Base-by-base conservation (phyloP, 2,329 filamentous ascomycete species). In the Aureobasidium sp. region DNA sequence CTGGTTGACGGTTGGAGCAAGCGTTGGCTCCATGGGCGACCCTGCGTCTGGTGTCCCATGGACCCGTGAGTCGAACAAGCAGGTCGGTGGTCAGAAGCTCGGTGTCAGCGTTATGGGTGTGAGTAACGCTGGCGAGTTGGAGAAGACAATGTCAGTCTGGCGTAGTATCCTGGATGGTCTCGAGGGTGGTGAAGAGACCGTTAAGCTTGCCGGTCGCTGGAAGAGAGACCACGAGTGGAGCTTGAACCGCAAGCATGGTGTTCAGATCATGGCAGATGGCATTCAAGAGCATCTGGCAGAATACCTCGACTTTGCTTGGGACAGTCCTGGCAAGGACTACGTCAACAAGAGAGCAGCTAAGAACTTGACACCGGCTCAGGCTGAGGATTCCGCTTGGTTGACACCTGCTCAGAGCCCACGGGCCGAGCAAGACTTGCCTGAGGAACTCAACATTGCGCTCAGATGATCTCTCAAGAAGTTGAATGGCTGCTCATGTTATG, bases 91-190 rank as follows among this genome's bases (percentile, higher is more conserved):
- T 13, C 67, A 70, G 32, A 80, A 80, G 63, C 73, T 86, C 1
- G 85, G 85, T 13, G 83, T 86, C 39, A 84, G 78, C 60, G 85
- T 87, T 41, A 86, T 87, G 74, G 85, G 85, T 11, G 84, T 87
- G 30, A 86, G 83, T 67, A 82, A 79, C 50, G 69, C 81, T 3
- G 75, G 76, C 9, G 85, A 87, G 70, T 70, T 87, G 52, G 79
- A 85, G 63, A 85, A 86, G 74, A 86, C 83, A 1, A 78, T 87
- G 73, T 76, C 83, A 48, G 83, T 81, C 2, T 81, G 79, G 79
- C 71, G 77, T 29, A 77, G 74, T 60, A 81, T 81, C 16, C 71
- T 81, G 16, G 79, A 81, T 63, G 79, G 79, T 3, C 70, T 80
- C 6, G 79, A 80, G 68, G 73, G 76, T 54, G 78, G 78, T 21